Conservation (phyloP, 2,329 filamentous ascomycete species). For the Penicillium sumatraense region DNA sequence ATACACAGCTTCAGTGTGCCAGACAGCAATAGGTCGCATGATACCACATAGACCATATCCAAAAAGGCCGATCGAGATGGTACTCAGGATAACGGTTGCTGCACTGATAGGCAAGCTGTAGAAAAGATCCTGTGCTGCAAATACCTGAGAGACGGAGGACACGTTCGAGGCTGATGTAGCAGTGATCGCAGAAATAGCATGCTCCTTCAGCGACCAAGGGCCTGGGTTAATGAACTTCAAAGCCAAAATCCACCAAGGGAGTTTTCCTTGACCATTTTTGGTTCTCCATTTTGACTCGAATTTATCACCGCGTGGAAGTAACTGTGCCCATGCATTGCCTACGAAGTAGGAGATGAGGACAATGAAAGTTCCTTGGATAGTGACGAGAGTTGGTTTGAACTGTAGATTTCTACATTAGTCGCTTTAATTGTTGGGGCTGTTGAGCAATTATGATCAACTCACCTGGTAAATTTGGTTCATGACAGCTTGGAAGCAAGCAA, state of each 20-base stretch:
- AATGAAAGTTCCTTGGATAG: conserved; percentile 60
- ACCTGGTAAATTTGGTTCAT: conserved; percentile 62
- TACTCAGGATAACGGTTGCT: conserved; percentile 54
- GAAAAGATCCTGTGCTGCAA: conserved; percentile 57
- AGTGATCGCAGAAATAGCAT: conserved; percentile 59
- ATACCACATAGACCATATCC: conserved; percentile 61
- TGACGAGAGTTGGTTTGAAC: conserved; percentile 58
- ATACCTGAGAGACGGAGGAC: conserved; percentile 45
- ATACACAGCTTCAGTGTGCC: conserved; percentile 62
- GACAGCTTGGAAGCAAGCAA: conserved; percentile 59
- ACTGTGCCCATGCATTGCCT: conserved; percentile 54
- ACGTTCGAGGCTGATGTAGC: conserved; percentile 60
- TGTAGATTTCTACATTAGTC: conserved; percentile 23
- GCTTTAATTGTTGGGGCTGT: background rate
- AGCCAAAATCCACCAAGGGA: conserved; percentile 48
- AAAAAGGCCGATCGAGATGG: conserved; percentile 60
- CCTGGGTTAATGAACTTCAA: conserved; percentile 57
- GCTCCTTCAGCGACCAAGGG: conserved; percentile 61
- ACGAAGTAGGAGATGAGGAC: conserved; percentile 62
- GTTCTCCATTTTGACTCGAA: conserved; percentile 54
- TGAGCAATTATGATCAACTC: conserved; percentile 16
- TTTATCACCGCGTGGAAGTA: conserved; percentile 59
- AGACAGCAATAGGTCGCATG: conserved; percentile 59
- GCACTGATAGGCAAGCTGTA: conserved; percentile 54
- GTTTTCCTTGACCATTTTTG: conserved; percentile 45